Evolutionary conservation across 208 protist species (phyloP), one percentile per base, ranked within the genome.

Genomic region (Angomonas ambiguus): DNA sequence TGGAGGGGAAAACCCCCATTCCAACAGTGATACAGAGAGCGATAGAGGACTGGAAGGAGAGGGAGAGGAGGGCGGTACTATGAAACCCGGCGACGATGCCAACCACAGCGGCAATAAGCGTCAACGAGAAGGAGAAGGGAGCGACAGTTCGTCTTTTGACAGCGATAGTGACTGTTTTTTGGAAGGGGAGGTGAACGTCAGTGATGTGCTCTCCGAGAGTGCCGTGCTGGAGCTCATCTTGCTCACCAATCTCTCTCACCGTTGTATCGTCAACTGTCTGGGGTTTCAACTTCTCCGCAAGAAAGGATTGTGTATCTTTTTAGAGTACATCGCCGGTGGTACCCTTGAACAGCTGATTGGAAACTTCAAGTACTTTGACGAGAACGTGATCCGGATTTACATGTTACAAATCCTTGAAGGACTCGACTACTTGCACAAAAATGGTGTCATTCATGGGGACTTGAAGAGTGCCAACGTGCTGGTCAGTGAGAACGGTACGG

Each of bases 291-390:
- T 77, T 31, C 70, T 75, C 27, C 45, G 41, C 27, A 45, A 74
- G 3, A 66, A 76, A 4, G 72, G 77, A 28, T 56, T 96, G 38
- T 87, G 87, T 61, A 83, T 97, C 38, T 80, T 97, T 55, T 81
- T 96, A 71, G 91, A 97, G 72, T 96, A 94, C 67, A 83, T 97
- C 16, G 82, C 90, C 4, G 91, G 93, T 30, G 93, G 91, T 16
- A 88, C 76, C 3, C 76, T 97, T 57, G 80, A 85, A 74, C 82
- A 85, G 0, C 74, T 97, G 38, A 85, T 97, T 16, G 71, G 78
- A 42, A 83, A 78, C 38, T 97, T 96, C 59, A 81, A 89, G 24
- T 74, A 76, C 41, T 92, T 95, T 51, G 67, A 93, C 30, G 87
- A 97, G 65, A 92, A 88, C 69, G 66, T 95, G 34, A 83, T 93